Base-by-base conservation (phyloP, 2,329 filamentous ascomycete genomes). In the Aspergillus pseudoglaucus region DNA sequence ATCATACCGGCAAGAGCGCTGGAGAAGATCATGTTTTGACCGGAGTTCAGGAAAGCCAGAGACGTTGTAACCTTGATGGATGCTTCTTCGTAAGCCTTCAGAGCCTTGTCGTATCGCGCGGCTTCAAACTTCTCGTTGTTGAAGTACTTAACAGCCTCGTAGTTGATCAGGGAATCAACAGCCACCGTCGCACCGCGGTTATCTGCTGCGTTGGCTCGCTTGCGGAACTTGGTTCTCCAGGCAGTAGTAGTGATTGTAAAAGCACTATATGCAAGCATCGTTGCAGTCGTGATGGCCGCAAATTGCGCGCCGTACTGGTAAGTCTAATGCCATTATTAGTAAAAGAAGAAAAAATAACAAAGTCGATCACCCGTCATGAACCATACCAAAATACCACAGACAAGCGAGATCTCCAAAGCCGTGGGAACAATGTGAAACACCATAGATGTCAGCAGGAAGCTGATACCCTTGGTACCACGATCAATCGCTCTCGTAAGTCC, bases 131-230 rank as follows among this genome's bases (percentile, higher is more conserved):
- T 88, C 64, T 98, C 94, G 62, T 98, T 98, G 75, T 98, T 98
- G 74, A 97, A 98, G 73, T 97, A 95, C 71, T 98, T 98, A 64
- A 98, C 93, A 12, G 94, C 91, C 70, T 98, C 93, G 63, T 96
- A 98, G 73, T 98, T 98, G 75, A 98, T 95, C 44, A 98, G 75
- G 0, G 90, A 95, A 71, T 98, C 93, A 1, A 97, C 90, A 0
- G 91, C 91, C 6, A 97, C 89, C 0, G 91, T 97, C 1, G 91
- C 94, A 0, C 89, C 93, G 64, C 84, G 88, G 70, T 97, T 98
- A 60, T 98, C 94, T 0, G 93, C 94, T 5, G 90, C 89, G 65
- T 98, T 98, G 35, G 93, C 90, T 68, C 94, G 88, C 59, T 91
- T 87, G 42, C 94, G 81, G 68, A 98, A 98, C 67, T 94, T 94